A percentile compares a stretch with the other conserved stretches of the same genome.
Conservation (phyloP, 306 rosid genomes). For the Spatholobus suberectus region DNA sequence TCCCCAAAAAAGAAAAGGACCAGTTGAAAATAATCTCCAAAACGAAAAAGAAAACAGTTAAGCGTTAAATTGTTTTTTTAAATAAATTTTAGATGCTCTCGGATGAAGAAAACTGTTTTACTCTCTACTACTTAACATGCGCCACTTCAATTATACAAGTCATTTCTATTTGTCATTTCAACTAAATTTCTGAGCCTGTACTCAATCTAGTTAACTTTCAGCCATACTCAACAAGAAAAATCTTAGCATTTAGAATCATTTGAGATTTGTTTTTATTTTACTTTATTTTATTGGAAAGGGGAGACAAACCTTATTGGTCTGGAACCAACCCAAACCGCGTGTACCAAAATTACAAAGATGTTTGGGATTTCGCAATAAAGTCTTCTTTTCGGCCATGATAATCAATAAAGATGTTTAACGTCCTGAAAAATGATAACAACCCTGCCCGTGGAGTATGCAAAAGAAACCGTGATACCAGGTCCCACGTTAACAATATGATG, state of each 20-base stretch:
- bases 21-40: not conserved
- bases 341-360: not conserved
- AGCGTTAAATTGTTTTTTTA: not conserved
- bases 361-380: not conserved
- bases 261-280: not conserved
- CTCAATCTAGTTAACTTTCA: not conserved
- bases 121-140: not conserved
- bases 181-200: not conserved
- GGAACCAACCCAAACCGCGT: conserved; percentile 20
- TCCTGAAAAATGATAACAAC: not conserved
- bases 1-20: not conserved
- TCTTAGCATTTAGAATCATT: not conserved
- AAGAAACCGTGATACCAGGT: conserved; percentile 20
- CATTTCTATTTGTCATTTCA: not conserved
- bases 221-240: not conserved
- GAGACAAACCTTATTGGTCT: not conserved
- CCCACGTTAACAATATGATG: conserved; percentile 25
- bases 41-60: not conserved
- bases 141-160: not conserved
- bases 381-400: not conserved
- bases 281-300: not conserved
- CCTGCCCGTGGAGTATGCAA: not conserved
- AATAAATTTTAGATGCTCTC: not conserved
- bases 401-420: not conserved
- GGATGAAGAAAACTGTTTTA: not conserved